phyloP scores from a whole-genome alignment of 2,329 filamentous ascomycete species.

The Pestalotiopsis fici region DNA sequence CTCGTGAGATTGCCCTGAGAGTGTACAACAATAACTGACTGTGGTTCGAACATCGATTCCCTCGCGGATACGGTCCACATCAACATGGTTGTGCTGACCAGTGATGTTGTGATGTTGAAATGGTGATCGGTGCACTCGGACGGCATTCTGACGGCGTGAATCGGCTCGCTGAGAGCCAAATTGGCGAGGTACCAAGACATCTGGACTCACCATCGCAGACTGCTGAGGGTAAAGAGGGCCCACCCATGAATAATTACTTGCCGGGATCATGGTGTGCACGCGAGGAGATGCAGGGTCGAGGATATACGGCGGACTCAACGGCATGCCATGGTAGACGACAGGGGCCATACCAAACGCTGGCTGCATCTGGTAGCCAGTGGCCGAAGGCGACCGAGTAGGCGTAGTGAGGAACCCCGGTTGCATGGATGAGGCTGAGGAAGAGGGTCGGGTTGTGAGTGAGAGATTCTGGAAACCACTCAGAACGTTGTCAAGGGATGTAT shows the following conservation, averaged over 20 bases:
- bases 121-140: constrained; percentile 45
- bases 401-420: constrained; percentile 22
- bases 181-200: constrained; percentile 41
- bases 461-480: constrained; percentile 25
- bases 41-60: constrained; percentile 77
- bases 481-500: constrained; percentile 21
- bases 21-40: constrained; percentile 43
- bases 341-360: constrained; percentile 37
- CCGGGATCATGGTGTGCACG: constrained; percentile 26
- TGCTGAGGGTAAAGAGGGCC: constrained; percentile 23
- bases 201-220: constrained; percentile 25
- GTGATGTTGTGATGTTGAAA: constrained; percentile 42
- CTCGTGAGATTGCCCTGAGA: constrained; percentile 19
- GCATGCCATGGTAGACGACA: constrained; percentile 34
- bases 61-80: constrained; percentile 59
- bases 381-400: constrained; percentile 20
- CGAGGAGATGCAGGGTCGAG: constrained; percentile 33
- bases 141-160: constrained; percentile 49
- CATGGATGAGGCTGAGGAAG: constrained; percentile 19
- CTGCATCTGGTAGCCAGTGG: constrained; percentile 25
- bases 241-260: constrained; percentile 25
- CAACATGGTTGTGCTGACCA: constrained; percentile 63
- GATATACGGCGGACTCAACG: constrained; percentile 31
- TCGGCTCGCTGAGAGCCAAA: constrained; percentile 35
- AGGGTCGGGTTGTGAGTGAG: constrained; percentile 22